A percentile compares a stretch with the other conserved stretches of the same genome.
Evolutionary conservation across 228 moss, liverwort and hornwort species (phyloP).

Genomic region (Sphagnum magellanicum): DNA sequence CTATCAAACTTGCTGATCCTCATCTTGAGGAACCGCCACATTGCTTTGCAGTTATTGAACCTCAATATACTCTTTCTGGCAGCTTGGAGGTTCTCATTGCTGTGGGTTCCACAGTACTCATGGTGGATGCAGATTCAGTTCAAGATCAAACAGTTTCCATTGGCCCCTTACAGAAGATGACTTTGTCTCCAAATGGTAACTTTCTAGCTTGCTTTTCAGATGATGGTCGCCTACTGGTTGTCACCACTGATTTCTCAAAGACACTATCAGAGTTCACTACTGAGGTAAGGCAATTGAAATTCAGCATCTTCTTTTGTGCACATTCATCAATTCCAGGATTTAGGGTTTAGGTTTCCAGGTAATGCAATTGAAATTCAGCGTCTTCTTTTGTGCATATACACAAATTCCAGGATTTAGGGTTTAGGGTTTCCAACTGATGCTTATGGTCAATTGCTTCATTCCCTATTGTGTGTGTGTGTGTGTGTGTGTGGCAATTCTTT

Average conservation of each 20-base stretch:
- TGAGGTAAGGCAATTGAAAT: slow-evolving; percentile 31
- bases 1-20: slow-evolving; percentile 79
- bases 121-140: slow-evolving; percentile 76
- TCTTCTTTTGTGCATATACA: too few relatives aligned
- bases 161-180: slow-evolving; percentile 90
- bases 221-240: slow-evolving; percentile 82
- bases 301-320: too few relatives aligned
- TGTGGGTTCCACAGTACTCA: slow-evolving; percentile 64
- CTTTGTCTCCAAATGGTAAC: slow-evolving; percentile 71
- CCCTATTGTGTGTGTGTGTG: too few relatives aligned
- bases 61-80: slow-evolving; percentile 77
- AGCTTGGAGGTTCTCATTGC: slow-evolving; percentile 80
- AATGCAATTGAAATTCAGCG: too few relatives aligned
- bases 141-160: slow-evolving; percentile 67
- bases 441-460: background rate
- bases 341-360: too few relatives aligned
- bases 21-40: slow-evolving; percentile 80
- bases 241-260: slow-evolving; percentile 76
- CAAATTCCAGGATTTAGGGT: too few relatives aligned
- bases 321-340: too few relatives aligned
- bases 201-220: slow-evolving; percentile 86
- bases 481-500: background rate
- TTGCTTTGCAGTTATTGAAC: slow-evolving; percentile 81
- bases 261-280: slow-evolving; percentile 72
- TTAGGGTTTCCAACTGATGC: background rate